phyloP scores from a whole-genome alignment of 768 basidiomycete genomes.

The Hericium rajendrae region DNA sequence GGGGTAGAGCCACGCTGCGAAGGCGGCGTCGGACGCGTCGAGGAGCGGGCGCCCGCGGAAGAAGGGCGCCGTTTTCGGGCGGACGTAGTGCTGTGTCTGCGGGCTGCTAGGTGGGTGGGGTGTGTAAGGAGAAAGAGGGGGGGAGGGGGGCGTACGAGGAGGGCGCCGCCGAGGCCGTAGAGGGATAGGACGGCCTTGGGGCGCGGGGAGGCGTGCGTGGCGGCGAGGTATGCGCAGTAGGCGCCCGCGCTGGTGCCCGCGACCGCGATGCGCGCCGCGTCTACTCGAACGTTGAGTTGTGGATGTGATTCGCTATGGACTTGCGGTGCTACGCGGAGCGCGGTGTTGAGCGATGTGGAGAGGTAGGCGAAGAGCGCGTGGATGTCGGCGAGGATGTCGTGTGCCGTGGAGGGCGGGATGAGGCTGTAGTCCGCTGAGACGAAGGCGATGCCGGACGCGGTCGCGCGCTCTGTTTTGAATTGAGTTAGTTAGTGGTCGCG shows the following conservation, averaged over 20 bases:
- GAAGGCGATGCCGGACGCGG: constrained; percentile 41
- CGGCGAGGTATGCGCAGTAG: constrained; percentile 54
- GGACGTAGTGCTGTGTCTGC: constrained; percentile 43
- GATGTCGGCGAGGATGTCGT: constrained; percentile 50
- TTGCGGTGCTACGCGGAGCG: neutral
- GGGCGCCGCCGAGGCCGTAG: constrained; percentile 58
- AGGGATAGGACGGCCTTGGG: constrained; percentile 47
- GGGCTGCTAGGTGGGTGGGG: too few relatives aligned
- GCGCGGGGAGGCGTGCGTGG: constrained; percentile 40
- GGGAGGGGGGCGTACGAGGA: constrained; percentile 27
- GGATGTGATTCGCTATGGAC: neutral
- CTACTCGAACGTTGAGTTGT: constrained; percentile 17
- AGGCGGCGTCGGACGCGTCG: constrained; percentile 30
- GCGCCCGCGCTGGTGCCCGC: constrained; percentile 55
- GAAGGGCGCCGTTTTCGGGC: constrained; percentile 39
- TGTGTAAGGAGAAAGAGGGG: neutral
- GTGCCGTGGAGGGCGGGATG: constrained; percentile 40
- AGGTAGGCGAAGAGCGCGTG: constrained; percentile 46
- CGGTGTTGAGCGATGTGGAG: constrained; percentile 14
- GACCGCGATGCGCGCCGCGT: constrained; percentile 37
- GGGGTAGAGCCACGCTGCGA: constrained; percentile 39
- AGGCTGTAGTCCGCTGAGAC: constrained; percentile 58
- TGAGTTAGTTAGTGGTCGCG: neutral
- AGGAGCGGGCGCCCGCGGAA: constrained; percentile 47
- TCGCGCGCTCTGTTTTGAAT: constrained; percentile 32